phyloP scores from a whole-genome alignment of 257 asterid genomes.

The Jacaranda mimosifolia region DNA sequence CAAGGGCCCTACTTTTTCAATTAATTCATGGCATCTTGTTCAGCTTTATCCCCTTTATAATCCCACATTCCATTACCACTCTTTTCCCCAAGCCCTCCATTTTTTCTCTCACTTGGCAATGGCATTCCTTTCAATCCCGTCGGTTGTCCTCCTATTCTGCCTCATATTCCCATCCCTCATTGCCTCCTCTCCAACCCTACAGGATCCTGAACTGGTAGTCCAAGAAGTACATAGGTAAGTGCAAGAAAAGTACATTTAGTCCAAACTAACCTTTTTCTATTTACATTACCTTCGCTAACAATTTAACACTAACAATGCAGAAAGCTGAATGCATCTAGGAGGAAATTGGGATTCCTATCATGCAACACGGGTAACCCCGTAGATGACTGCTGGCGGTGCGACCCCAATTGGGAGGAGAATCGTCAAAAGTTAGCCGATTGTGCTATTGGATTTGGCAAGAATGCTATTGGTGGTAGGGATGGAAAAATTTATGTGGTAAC shows the following conservation, averaged over 20 bases:
- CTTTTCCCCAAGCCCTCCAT: slow-evolving; percentile 5
- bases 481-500: slow-evolving; percentile 67
- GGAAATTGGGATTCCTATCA: slow-evolving; percentile 59
- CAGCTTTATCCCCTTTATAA: slow-evolving; percentile 44
- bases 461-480: slow-evolving; percentile 67
- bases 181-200: slow-evolving; percentile 51
- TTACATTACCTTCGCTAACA: background rate
- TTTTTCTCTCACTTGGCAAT: slow-evolving; percentile 31
- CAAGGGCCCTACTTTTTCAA: slow-evolving; percentile 47
- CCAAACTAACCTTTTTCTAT: background rate
- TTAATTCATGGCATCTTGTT: slow-evolving; percentile 48
- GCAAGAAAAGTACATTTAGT: background rate
- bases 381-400: slow-evolving; percentile 74
- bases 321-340: slow-evolving; percentile 54
- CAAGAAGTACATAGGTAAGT: slow-evolving; percentile 62
- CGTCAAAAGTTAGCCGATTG: slow-evolving; percentile 67
- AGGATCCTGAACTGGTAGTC: slow-evolving; percentile 56
- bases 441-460: slow-evolving; percentile 70
- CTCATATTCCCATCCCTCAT: slow-evolving; percentile 41
- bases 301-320: slow-evolving; percentile 30
- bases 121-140: slow-evolving; percentile 43
- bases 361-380: slow-evolving; percentile 70
- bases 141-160: slow-evolving; percentile 34
- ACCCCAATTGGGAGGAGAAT: slow-evolving; percentile 58
- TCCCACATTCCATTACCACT: slow-evolving; percentile 37